These are phyloP conservation scores for Polytrichum formosum DNA, from an alignment of 225 moss, liverwort and hornwort species.

Conservation along the genomic window DNA sequence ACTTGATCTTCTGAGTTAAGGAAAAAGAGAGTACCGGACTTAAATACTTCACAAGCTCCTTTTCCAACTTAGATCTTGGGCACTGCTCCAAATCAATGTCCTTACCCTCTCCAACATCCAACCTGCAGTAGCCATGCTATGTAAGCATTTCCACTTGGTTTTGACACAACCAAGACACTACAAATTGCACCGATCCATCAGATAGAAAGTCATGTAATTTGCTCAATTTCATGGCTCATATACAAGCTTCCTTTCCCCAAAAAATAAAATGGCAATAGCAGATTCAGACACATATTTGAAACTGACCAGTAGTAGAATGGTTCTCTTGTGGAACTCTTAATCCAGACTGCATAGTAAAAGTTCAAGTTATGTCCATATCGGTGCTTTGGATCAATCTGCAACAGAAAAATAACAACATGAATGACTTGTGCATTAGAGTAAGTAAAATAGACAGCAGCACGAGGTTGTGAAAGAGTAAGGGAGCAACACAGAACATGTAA, in stretches of 20 bases:
- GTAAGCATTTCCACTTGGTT: not conserved
- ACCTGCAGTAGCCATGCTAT: constrained; percentile 41
- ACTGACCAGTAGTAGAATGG: constrained; percentile 93
- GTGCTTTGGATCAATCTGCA: constrained; percentile 88
- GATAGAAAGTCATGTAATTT: no score
- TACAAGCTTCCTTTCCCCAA: no score
- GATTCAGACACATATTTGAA: constrained; percentile 4
- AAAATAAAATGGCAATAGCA: not conserved
- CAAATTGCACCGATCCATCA: no score
- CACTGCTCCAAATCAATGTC: constrained; percentile 67
- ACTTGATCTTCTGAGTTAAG: no score
- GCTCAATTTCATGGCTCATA: no score
- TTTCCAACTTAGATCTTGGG: constrained; percentile 54
- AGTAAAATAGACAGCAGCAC: not conserved
- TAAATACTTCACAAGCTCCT: constrained; percentile 68
- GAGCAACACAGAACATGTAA: not conserved
- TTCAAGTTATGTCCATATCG: constrained; percentile 90
- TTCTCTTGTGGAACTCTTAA: constrained; percentile 57
- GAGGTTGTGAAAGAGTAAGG: not conserved
- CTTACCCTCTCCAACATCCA: constrained; percentile 83
- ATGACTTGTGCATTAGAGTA: not conserved
- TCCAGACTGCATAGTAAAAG: constrained; percentile 73
- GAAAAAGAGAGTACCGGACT: constrained; percentile 63
- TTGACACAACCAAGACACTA: not conserved
- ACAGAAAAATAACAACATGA: constrained; percentile 1